phyloP scores from a whole-genome alignment of 495 filamentous ascomycete genomes.

The Podospora fimiseda region DNA sequence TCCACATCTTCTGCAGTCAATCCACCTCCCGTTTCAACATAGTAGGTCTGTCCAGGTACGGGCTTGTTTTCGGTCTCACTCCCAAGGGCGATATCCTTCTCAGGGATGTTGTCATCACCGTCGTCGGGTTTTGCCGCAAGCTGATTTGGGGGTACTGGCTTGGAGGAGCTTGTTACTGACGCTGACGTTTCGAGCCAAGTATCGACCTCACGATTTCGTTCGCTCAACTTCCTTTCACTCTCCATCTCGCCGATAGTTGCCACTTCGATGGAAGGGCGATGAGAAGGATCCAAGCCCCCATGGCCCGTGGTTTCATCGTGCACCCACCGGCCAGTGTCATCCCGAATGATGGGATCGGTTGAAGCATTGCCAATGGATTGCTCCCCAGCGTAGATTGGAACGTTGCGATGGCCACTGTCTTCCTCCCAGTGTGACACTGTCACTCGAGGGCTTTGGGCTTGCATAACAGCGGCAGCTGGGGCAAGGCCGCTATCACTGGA shows the following conservation, averaged over 20 bases:
- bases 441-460: constrained; percentile 41
- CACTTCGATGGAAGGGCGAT: constrained; percentile 32
- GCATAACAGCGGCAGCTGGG: constrained; percentile 30
- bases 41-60: constrained; percentile 41
- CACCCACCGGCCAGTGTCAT: constrained; percentile 34
- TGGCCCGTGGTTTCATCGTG: constrained; percentile 31
- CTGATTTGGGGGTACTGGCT: neutral
- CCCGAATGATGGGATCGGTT: constrained; percentile 21
- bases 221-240: constrained; percentile 24
- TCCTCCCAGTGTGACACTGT: constrained; percentile 45
- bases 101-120: constrained; percentile 30
- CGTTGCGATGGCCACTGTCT: constrained; percentile 25
- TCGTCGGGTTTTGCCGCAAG: constrained; percentile 12
- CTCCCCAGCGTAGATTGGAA: constrained; percentile 23
- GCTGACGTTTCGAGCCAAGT: constrained; percentile 34
- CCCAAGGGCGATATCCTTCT: constrained; percentile 31
- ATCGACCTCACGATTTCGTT: constrained; percentile 36
- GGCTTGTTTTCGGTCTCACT: constrained; percentile 23
- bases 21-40: constrained; percentile 32
- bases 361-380: constrained; percentile 5
- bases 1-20: constrained; percentile 37
- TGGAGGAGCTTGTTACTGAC: neutral
- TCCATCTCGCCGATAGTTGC: constrained; percentile 37
- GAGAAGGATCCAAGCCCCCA: constrained; percentile 37
- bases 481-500: constrained; percentile 43